Evolutionary conservation across 257 asterid genomes (phyloP).

Genomic region (Ligustrum vulgare): DNA sequence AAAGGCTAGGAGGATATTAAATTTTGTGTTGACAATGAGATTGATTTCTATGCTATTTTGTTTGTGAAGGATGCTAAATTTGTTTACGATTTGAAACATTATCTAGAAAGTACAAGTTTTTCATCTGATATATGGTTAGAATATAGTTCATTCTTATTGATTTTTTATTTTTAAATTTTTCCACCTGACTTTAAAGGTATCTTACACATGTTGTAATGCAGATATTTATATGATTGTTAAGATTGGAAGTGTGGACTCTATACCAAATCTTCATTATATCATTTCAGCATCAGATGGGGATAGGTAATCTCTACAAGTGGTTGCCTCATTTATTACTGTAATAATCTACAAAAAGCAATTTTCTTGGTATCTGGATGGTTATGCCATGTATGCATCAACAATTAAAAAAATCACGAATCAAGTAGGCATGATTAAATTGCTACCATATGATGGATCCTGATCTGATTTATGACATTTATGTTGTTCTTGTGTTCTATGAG

Average conservation of each 20-base stretch:
- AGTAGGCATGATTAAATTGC: background rate
- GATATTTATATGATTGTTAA: constrained; percentile 86
- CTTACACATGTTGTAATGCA: too few species aligned
- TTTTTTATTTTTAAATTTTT: background rate
- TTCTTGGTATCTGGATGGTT: background rate
- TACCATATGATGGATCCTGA: background rate
- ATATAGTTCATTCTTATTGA: constrained; percentile 13
- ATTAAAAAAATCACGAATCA: background rate
- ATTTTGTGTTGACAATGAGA: constrained; percentile 93
- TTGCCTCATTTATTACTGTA: background rate
- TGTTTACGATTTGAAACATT: constrained; percentile 83
- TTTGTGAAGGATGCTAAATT: constrained; percentile 95
- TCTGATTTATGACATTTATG: too few species aligned
- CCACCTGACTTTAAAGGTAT: constrained; percentile 19
- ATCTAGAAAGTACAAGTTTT: constrained; percentile 61
- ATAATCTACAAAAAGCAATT: background rate
- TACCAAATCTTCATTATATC: constrained; percentile 87
- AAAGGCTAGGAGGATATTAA: constrained; percentile 98
- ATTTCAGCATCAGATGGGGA: constrained; percentile 96
- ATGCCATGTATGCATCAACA: constrained; percentile 11
- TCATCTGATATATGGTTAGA: background rate
- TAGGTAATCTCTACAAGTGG: constrained; percentile 29
- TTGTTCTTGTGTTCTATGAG: too few species aligned
- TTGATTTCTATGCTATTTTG: constrained; percentile 96
- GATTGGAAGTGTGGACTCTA: constrained; percentile 97